Evolutionary conservation across 2,329 filamentous ascomycete genomes (phyloP).

Genomic region (Ascochyta viciae-villosae): DNA sequence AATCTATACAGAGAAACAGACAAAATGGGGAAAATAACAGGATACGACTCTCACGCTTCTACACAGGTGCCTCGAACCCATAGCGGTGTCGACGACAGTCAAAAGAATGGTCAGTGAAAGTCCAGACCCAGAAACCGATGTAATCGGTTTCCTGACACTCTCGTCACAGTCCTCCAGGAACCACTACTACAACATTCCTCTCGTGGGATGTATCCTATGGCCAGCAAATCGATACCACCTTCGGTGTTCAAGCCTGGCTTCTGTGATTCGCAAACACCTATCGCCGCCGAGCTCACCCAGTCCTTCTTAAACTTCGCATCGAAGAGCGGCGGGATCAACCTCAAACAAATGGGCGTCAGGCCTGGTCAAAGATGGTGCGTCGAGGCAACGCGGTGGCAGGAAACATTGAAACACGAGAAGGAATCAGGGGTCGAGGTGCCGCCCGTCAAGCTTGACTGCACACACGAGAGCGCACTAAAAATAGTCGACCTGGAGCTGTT

Average conservation of each 20-base stretch:
- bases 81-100: conserved; percentile 10
- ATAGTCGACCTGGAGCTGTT: conserved; percentile 15
- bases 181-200: conserved; percentile 23
- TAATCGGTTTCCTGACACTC: background rate
- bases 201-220: conserved; percentile 21
- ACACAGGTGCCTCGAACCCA: conserved; percentile 13
- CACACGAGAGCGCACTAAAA: conserved; percentile 18
- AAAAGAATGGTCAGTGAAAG: conserved; percentile 13
- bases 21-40: conserved; percentile 13
- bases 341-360: conserved; percentile 20
- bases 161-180: conserved; percentile 12
- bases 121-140: background rate
- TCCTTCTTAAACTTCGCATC: conserved; percentile 21
- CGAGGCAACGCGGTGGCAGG: conserved; percentile 18
- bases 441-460: conserved; percentile 18
- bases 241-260: conserved; percentile 20
- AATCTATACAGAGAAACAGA: background rate
- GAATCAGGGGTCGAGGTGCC: conserved; percentile 16
- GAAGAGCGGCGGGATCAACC: conserved; percentile 18
- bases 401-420: conserved; percentile 13
- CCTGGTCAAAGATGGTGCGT: conserved; percentile 23
- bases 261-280: conserved; percentile 19
- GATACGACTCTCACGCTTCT: conserved; percentile 11
- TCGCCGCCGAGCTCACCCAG: conserved; percentile 18
- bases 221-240: conserved; percentile 17